Evolutionary conservation across 768 basidiomycete species (phyloP), one percentile per base, ranked within the genome.

Genomic region (Kwoniella sp.): DNA sequence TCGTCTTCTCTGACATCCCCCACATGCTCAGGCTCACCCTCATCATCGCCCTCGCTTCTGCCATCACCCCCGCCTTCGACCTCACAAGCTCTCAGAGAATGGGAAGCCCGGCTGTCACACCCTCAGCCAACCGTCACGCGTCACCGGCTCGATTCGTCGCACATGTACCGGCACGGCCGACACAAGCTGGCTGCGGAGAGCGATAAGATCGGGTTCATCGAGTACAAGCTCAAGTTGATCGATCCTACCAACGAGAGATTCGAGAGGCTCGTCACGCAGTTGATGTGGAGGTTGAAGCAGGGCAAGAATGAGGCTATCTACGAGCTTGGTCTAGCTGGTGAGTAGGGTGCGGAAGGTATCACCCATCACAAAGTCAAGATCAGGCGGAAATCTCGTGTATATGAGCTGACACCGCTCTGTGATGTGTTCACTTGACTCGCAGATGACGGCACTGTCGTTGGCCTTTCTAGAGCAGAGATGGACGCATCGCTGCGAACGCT

Each of bases 151-250:
- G 55, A 69, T 3, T 66, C 68, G 25, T 48, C 38, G 38, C 55
- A 29, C 11, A 37, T 37, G 28, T 9, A 38, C 25, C 20, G 38
- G 20, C 41, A 25, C 4, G 22, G 57, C 34, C 55, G 23, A 29
- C 71, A 71, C 1, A 77, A 77, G 48, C 58, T 80, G 13, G 70
- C 65, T 20, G 73, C 79, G 2, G 79, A 80, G 47, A 60, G 75
- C 48, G 79, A 80, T 60, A 75, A 75, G 53, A 68, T 90, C 81
- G 93, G 93, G 9, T 93, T 93, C 74, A 87, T 96, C 65, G 93
- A 96, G 81, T 96, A 96, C 84, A 96, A 96, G 81, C 86, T 95
- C 34, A 91, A 93, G 78, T 87, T 95, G 23, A 85, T 93, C 45
- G 84, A 87, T 55, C 91, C 93, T 0, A 73, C 74, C 85, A 90